Conservation (phyloP, 345 rosid genomes). For the Linum tenue region DNA sequence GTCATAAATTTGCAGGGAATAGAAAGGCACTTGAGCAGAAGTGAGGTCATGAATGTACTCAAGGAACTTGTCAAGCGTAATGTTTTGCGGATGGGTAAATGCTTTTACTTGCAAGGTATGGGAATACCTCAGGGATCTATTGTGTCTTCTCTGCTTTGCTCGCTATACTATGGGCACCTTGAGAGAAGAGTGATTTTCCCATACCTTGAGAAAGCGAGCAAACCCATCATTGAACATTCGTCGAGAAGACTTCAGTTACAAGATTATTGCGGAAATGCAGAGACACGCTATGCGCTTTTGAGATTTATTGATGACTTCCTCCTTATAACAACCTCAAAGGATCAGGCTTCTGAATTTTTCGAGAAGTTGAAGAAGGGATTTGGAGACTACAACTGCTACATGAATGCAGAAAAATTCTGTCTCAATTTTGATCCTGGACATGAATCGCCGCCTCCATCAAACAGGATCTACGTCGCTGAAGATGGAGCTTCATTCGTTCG, state of each 20-base stretch:
- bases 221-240: constrained; percentile 14
- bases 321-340: constrained; percentile 66
- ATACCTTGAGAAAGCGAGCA: constrained; percentile 36
- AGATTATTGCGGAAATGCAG: constrained; percentile 17
- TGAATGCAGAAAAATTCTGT: constrained; percentile 64
- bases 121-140: constrained; percentile 90
- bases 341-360: constrained; percentile 48
- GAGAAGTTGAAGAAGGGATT: constrained; percentile 46
- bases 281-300: constrained; percentile 36
- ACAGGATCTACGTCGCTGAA: constrained; percentile 36
- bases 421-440: constrained; percentile 46
- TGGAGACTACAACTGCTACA: constrained; percentile 61
- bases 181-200: constrained; percentile 64
- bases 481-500: constrained; percentile 47
- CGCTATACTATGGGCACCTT: constrained; percentile 67
- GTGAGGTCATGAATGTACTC: constrained; percentile 29
- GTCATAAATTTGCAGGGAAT: constrained; percentile 8
- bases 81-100: constrained; percentile 40
- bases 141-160: constrained; percentile 64
- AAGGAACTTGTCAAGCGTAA: constrained; percentile 56
- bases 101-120: constrained; percentile 44
- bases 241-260: constrained; percentile 9
- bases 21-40: constrained; percentile 17
- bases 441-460: constrained; percentile 26
- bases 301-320: constrained; percentile 76